Evolutionary conservation across 1,284 basidiomycete species (phyloP).

Genomic region (Leucoagaricus sp.): DNA sequence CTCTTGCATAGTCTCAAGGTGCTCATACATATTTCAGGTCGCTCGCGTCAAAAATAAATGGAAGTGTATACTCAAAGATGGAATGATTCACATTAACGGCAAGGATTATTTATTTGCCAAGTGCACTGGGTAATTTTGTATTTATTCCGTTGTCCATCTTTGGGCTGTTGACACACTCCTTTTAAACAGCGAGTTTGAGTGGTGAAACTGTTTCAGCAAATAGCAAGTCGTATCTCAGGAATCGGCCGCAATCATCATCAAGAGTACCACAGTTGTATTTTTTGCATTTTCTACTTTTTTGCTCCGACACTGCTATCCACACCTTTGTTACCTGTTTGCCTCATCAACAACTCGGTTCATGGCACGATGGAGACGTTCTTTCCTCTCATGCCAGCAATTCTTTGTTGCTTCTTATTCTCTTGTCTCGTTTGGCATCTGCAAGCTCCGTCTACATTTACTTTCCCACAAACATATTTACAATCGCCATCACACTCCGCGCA

Average conservation of each 20-base stretch:
- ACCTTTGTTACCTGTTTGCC: not conserved
- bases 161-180: slow-evolving; percentile 3
- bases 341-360: not conserved
- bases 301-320: not conserved
- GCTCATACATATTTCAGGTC: slow-evolving; percentile 54
- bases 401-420: not conserved
- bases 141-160: slow-evolving; percentile 1
- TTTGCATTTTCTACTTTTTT: not conserved
- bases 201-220: slow-evolving; percentile 34
- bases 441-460: not conserved
- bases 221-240: not conserved
- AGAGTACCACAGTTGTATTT: too few species aligned
- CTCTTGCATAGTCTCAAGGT: not conserved
- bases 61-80: slow-evolving; percentile 99
- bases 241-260: not conserved
- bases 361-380: slow-evolving; percentile 5
- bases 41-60: slow-evolving; percentile 99
- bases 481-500: not conserved
- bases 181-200: slow-evolving; percentile 46
- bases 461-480: not conserved
- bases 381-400: not conserved
- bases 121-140: slow-evolving; percentile 77
- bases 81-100: slow-evolving; percentile 96
- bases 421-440: slow-evolving; percentile 3
- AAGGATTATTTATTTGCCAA: slow-evolving; percentile 98